phyloP scores from a whole-genome alignment of 2,329 filamentous ascomycete genomes.

The Calonectria multiphialidica region DNA sequence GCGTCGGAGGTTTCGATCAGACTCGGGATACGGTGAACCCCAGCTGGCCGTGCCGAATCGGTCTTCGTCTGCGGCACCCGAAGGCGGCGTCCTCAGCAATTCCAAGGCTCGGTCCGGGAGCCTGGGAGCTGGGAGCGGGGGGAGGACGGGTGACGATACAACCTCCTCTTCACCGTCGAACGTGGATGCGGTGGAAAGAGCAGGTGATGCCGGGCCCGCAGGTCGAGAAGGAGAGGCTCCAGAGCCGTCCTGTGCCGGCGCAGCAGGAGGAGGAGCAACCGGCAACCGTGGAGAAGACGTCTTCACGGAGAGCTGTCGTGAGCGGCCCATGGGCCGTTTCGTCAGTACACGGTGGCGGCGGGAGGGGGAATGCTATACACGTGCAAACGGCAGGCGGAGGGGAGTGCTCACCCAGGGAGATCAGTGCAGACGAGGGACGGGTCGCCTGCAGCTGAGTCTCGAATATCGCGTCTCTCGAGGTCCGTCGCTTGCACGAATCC shows the following conservation, averaged over 20 bases:
- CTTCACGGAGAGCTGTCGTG: constrained; percentile 57
- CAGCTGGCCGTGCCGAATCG: constrained; percentile 81
- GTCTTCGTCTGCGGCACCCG: constrained; percentile 48
- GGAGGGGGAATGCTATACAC: constrained; percentile 27
- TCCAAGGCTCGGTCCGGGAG: constrained; percentile 68
- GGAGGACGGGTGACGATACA: constrained; percentile 69
- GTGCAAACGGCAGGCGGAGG: constrained; percentile 32
- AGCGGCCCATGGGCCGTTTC: constrained; percentile 11
- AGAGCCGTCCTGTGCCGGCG: constrained; percentile 69
- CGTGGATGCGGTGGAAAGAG: constrained; percentile 72
- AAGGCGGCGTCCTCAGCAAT: constrained; percentile 67
- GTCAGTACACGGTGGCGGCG: constrained; percentile 45
- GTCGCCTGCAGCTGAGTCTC: constrained; percentile 73
- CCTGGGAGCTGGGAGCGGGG: constrained; percentile 69
- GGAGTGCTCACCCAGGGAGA: constrained; percentile 63
- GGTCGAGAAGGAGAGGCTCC: constrained; percentile 51
- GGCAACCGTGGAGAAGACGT: constrained; percentile 68
- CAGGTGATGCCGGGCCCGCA: constrained; percentile 64
- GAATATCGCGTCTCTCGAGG: constrained; percentile 45
- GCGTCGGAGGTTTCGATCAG: constrained; percentile 65
- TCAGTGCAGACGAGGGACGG: constrained; percentile 71
- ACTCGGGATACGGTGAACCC: constrained; percentile 88
- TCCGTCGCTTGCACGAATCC: constrained; percentile 39
- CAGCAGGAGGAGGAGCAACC: constrained; percentile 68
- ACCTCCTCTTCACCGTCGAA: constrained; percentile 68